Base-by-base conservation (phyloP, 495 filamentous ascomycete genomes). In the Jackrogersella multiformis region DNA sequence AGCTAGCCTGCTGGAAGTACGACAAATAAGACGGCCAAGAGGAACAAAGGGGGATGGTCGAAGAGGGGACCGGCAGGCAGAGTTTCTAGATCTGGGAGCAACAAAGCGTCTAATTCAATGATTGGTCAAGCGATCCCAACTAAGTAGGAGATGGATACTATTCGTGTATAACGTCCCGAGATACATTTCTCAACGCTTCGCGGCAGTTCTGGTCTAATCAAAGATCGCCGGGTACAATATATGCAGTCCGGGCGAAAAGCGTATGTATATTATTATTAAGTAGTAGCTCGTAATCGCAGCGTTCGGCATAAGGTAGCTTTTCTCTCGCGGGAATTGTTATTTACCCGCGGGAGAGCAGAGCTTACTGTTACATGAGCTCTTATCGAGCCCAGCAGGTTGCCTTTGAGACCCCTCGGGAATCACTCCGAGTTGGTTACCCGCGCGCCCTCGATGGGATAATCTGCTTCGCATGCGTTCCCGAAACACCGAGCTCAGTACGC, bases 401-500 rank as follows among this genome's bases (percentile, higher is more conserved):
- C 55, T 34, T 53, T 46, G 21, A 34, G 35, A 32, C 16, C 39
- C 30, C 38, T 34, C 52, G 48, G 64, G 51, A n/a, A 52, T 61
- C 51, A 16, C 38, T 61, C 56, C 42, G 34, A 67, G 23, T 51
- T 42, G 30, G 34, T 10, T 54, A 44, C 51, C 44, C 39, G 45
- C 28, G 28, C 48, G 34, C 28, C 36, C 26, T 56, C 32, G 35
- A 66, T 52, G 49, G 49, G 12, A 60, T 35, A 62, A 62, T 52
- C 34, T 26, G 32, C 49, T 44, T 64, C 54, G 56, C 26, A n/a
- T 24, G 32, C 42, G 49, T 62, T 62, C 54, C 68, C 64, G 71
- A 74, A 71, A 72, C 56, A 49, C 71, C 71, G 71, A 74, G 52
- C 51, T 59, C 58, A 62, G n/a, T 30, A 58, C 30, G 32, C 28